Base-by-base conservation (phyloP, 345 rosid genomes). In the Mangifera indica region DNA sequence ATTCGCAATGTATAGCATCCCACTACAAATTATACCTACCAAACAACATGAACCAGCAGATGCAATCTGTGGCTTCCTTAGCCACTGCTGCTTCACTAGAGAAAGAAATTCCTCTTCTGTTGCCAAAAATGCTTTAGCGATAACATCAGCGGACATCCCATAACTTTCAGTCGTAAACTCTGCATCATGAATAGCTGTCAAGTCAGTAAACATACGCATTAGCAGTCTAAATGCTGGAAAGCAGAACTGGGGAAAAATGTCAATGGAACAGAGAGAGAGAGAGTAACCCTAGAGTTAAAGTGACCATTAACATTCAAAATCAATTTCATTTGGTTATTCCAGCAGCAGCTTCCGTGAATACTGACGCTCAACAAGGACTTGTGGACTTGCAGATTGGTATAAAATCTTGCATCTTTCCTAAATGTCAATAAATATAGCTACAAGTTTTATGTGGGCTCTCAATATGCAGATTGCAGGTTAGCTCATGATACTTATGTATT, bases 21-120 rank as follows among this genome's bases (percentile, higher is more conserved):
- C 99, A 51, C 87, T 79, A 52, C 94, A 92, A 59, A 93, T 74
- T 68, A 93, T 59, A 60, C 99, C 99, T 51, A 91, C 98, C 83
- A 95, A 81, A 77, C 98, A 91, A 79, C 98, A 93, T 15, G 99
- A 80, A 24, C 99, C 99, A 46, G 87, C 98, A 57, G 98, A 89
- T 74, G 99, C 99, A 67, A 95, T 86, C 79, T 88, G 93, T 10
- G 99, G 98, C 76, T 81, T 91, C 17, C 0, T 75, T 45, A 68
- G 79, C 97, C 98, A 95, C 53, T 89, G 83, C 69, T 80, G 89
- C 80, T 72, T 77, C 32, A 96, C 98, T 44, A 91, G 67, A 66
- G 82, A 79, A 26, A 96, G 98, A 79, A 96, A 96, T 60, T 88
- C 98, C 58, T 89, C 98, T 78, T 96, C 98, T 0, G 99, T 96